Evolutionary conservation across 495 filamentous ascomycete genomes (phyloP).

Genomic region (Penicillium atrosanguineum): DNA sequence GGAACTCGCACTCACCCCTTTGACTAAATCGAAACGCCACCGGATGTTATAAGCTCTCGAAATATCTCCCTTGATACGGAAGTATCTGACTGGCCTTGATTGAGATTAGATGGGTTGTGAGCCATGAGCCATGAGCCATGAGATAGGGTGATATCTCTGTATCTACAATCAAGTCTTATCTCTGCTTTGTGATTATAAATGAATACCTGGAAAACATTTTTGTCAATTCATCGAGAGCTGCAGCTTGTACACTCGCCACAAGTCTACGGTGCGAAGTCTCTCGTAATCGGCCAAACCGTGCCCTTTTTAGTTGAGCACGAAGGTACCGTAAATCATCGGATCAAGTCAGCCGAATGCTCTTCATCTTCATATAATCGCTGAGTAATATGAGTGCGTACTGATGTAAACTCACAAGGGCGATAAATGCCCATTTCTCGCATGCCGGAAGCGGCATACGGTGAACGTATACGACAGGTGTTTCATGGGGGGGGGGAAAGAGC

Average conservation of each 20-base stretch:
- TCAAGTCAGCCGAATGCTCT: not conserved
- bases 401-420: no score
- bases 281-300: not conserved
- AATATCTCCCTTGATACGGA: not conserved
- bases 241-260: not conserved
- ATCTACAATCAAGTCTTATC: not conserved
- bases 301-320: not conserved
- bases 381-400: not conserved
- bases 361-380: not conserved
- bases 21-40: slow-evolving; percentile 40
- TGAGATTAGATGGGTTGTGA: not conserved
- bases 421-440: not conserved
- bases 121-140: not conserved
- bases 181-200: slow-evolving; percentile 6
- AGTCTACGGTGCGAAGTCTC: not conserved
- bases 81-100: not conserved
- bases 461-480: no score
- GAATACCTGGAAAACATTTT: not conserved
- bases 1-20: slow-evolving; percentile 89
- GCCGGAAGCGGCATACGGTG: not conserved
- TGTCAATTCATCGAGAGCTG: not conserved
- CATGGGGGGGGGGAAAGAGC: no score
- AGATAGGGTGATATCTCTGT: slow-evolving; percentile 1
- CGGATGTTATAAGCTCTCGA: not conserved
- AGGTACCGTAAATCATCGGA: not conserved